phyloP scores from a whole-genome alignment of 1,284 basidiomycete species.

The Microbotryum scabiosae region DNA sequence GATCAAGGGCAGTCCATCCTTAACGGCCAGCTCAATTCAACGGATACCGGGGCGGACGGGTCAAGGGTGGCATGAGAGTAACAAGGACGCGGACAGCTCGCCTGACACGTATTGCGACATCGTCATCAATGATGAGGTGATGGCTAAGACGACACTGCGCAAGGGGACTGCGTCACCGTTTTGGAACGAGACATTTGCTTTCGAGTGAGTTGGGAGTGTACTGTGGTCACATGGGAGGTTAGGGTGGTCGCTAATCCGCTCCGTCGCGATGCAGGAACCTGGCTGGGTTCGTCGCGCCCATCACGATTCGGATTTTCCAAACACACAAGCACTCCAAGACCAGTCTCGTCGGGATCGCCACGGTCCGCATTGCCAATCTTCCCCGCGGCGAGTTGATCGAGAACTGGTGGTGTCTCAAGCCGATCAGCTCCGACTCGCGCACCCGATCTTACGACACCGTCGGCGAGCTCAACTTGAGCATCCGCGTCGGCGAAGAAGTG shows the following conservation, averaged over 20 bases:
- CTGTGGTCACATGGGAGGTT: slow-evolving; percentile 42
- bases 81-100: slow-evolving; percentile 2
- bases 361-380: slow-evolving; percentile 59
- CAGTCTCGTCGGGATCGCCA: slow-evolving; percentile 48
- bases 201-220: slow-evolving; percentile 52
- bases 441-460: slow-evolving; percentile 36
- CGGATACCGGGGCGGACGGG: not conserved
- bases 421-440: slow-evolving; percentile 1
- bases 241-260: not conserved
- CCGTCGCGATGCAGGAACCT: slow-evolving; percentile 19
- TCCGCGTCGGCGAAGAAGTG: slow-evolving; percentile 65
- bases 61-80: not conserved
- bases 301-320: slow-evolving; percentile 26
- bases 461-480: slow-evolving; percentile 62
- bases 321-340: slow-evolving; percentile 21
- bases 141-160: slow-evolving; percentile 62
- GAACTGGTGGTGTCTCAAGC: slow-evolving; percentile 66
- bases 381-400: slow-evolving; percentile 61
- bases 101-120: slow-evolving; percentile 32
- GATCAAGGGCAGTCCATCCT: not conserved
- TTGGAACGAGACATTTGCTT: slow-evolving; percentile 68
- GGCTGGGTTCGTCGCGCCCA: slow-evolving; percentile 18
- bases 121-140: slow-evolving; percentile 41
- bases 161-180: slow-evolving; percentile 47
- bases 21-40: not conserved